phyloP scores from a whole-genome alignment of 2,329 filamentous ascomycete species.

The Fusarium keratoplasticum region DNA sequence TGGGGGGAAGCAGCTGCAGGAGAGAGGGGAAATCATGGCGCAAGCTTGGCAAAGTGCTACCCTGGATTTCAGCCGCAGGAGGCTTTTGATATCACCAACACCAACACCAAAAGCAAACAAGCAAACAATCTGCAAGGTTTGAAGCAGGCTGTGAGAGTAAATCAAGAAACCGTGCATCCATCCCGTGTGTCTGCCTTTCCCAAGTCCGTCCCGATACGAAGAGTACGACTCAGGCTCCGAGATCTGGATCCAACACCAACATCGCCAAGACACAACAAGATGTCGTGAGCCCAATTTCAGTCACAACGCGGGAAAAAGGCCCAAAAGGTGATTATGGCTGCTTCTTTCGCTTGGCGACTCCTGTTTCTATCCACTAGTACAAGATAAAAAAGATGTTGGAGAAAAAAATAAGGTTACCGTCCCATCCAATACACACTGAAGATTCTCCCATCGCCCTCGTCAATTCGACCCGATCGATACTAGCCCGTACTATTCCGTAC shows the following conservation, averaged over 20 bases:
- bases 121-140: neutral
- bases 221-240: neutral
- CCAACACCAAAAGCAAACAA: neutral
- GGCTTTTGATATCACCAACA: neutral
- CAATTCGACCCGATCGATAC: neutral
- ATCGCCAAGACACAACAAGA: neutral
- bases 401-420: neutral
- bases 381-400: neutral
- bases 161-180: neutral
- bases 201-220: neutral
- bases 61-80: neutral
- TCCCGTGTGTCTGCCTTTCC: neutral
- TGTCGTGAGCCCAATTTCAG: neutral
- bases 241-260: neutral
- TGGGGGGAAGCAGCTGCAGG: neutral
- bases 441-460: neutral
- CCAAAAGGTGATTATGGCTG: neutral
- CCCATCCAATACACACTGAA: constrained; percentile 2
- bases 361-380: constrained; percentile 16
- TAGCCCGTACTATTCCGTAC: neutral
- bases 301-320: neutral
- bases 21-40: neutral
- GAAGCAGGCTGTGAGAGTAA: neutral
- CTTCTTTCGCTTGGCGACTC: constrained; percentile 11
- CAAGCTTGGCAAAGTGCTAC: neutral